Conservation (phyloP, 176 grass and related monocot genomes). For the Oryza punctata region DNA sequence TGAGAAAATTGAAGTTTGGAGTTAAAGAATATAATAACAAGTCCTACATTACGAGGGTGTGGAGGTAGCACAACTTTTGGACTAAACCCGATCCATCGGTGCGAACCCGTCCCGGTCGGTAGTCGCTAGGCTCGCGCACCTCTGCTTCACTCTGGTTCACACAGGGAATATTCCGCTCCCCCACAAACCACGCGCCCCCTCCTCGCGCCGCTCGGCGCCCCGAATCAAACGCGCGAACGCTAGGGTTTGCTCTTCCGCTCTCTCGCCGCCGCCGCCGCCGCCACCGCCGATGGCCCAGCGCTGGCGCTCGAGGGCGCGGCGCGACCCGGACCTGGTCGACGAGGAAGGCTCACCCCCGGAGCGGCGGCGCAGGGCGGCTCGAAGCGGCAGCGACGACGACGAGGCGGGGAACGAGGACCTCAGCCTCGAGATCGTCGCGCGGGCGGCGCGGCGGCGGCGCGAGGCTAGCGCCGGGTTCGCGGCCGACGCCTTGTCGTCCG, state of each 20-base stretch:
- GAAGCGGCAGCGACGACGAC: constrained; percentile 46
- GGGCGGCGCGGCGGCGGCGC: constrained; percentile 42
- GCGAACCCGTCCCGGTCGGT: no score
- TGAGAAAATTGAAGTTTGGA: no score
- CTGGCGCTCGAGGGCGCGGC: constrained; percentile 45
- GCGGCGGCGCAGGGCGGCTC: background rate
- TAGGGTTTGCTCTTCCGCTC: constrained; percentile 54
- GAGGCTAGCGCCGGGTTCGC: background rate
- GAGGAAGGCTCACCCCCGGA: background rate
- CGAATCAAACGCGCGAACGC: constrained; percentile 10
- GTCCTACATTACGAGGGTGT: no score
- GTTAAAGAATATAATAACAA: no score
- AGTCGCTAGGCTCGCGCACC: background rate
- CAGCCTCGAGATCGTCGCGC: constrained; percentile 71
- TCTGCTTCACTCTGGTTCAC: background rate
- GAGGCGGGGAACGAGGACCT: constrained; percentile 82
- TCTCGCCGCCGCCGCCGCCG: background rate
- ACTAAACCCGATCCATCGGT: no score
- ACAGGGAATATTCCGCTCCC: background rate
- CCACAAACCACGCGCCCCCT: no score
- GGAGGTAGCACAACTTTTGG: no score
- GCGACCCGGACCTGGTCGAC: constrained; percentile 37
- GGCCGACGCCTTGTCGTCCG: constrained; percentile 31
- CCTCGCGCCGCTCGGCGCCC: background rate
- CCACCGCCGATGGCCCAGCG: constrained; percentile 48